Base-by-base conservation (phyloP, 257 asterid genomes). In the Plantago elongata region DNA sequence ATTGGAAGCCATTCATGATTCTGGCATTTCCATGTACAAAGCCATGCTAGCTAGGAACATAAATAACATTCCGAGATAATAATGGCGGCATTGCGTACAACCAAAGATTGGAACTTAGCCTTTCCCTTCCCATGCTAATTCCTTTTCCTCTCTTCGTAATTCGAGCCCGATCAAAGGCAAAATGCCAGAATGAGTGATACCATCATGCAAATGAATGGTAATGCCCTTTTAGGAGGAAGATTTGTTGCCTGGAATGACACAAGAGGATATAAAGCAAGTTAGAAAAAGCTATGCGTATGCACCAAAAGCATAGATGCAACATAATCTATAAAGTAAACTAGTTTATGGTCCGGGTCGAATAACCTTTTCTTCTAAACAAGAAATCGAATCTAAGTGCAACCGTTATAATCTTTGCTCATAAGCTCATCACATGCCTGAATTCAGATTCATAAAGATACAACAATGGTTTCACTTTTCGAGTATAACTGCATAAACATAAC, bases 161-260 rank as follows among this genome's bases (percentile, higher is more conserved):
- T 5, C 6, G 34, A 22, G 3, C 8, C 42, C 22, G 45, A 46
- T 72, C 69, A 69, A 57, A 68, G 70, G 16, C 30, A 70, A 46
- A 46, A 64, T 50, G 68, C 72, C 11, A 72, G 29, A 37, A 66
- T 38, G 13, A 63, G n/a, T 27, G 74, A 75, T 27, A 69, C 61
- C 51, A 66, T 40, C 10, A 66, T 46, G 73, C 77, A 75, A 62
- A 75, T 10, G 22, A 75, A 44, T n/a, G 78, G 66, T 15, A 69
- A 46, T 45, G 70, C 71, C 59, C 80, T 45, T 29, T 34, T 54
- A 47, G 57, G 42, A 59, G 72, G 72, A 42, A 72, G 72, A 30
- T 71, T 64, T 67, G 63, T 62, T 67, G 61, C 84, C 84, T 78
- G 77, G 70, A 58, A 59, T 51, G 42, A 46, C 40, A 34, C 5